These are phyloP conservation scores for Ceratobasidium sp. DNA, from an alignment of 1,284 basidiomycete species.

Conservation along the genomic window DNA sequence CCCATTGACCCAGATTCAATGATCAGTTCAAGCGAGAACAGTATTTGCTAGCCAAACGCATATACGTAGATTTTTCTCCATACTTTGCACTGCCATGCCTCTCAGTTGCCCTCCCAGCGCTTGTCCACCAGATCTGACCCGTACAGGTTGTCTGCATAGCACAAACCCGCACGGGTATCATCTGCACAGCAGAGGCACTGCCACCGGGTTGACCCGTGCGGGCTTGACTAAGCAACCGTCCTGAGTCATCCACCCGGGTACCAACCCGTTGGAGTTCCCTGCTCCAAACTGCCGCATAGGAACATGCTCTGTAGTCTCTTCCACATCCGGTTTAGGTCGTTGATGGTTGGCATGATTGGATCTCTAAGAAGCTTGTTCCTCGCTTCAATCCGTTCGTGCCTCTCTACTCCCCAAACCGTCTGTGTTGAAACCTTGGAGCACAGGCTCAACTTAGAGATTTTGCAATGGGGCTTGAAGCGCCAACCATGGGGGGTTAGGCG, in stretches of 20 bases:
- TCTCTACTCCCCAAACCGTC: background rate
- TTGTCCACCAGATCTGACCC: background rate
- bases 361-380: constrained; percentile 18
- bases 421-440: background rate
- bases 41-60: too few relatives aligned
- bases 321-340: constrained; percentile 9
- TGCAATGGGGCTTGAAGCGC: too few relatives aligned
- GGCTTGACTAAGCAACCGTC: background rate
- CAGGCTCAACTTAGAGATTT: too few relatives aligned
- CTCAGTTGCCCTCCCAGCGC: too few relatives aligned
- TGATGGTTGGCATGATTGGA: background rate
- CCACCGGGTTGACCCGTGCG: background rate
- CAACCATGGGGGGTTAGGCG: too few relatives aligned
- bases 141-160: background rate
- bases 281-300: too few relatives aligned
- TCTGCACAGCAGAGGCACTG: background rate
- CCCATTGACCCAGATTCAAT: background rate
- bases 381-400: constrained; percentile 18
- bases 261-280: background rate
- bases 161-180: background rate
- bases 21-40: too few relatives aligned
- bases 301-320: too few relatives aligned
- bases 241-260: background rate
- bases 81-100: too few relatives aligned
- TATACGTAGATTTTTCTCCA: too few relatives aligned